Evolutionary conservation across 1,139 yeast species (phyloP).

Genomic region (Kluyveromyces sp.): DNA sequence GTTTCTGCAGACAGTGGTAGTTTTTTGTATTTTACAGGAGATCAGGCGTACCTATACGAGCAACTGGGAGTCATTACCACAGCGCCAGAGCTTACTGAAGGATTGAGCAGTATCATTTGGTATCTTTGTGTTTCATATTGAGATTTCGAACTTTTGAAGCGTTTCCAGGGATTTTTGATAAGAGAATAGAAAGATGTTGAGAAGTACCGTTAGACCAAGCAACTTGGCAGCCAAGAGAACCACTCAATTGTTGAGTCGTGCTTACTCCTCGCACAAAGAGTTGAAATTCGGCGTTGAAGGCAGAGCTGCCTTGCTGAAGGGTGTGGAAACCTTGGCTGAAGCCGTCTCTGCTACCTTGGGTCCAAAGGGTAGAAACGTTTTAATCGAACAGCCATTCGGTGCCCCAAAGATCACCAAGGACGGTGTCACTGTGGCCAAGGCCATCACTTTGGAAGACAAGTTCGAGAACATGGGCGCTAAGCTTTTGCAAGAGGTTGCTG

Average conservation of each 20-base stretch:
- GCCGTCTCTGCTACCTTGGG: slow-evolving; percentile 97
- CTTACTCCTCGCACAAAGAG: slow-evolving; percentile 76
- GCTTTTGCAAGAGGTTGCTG: slow-evolving; percentile 93
- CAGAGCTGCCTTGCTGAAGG: slow-evolving; percentile 90
- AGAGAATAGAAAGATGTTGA: slow-evolving; percentile 26
- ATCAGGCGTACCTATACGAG: too few relatives aligned
- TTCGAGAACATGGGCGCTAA: slow-evolving; percentile 94
- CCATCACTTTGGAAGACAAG: slow-evolving; percentile 81
- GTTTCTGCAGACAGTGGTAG: too few relatives aligned
- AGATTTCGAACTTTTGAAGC: too few relatives aligned
- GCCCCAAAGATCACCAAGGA: slow-evolving; percentile 98
- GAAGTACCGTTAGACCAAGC: slow-evolving; percentile 21
- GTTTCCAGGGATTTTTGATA: too few relatives aligned
- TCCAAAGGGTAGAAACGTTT: slow-evolving; percentile 96
- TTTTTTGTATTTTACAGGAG: too few relatives aligned
- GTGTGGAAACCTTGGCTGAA: slow-evolving; percentile 94
- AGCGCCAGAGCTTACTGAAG: too few relatives aligned
- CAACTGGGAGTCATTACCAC: too few relatives aligned
- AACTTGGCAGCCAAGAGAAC: slow-evolving; percentile 10
- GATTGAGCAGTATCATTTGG: too few relatives aligned
- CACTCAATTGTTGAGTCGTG: slow-evolving; percentile 17
- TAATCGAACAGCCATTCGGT: slow-evolving; percentile 95
- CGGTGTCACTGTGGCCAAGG: slow-evolving; percentile 96
- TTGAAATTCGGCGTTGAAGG: slow-evolving; percentile 98
- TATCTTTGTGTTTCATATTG: too few relatives aligned